These are phyloP conservation scores for Fusarium globosum DNA, from an alignment of 2,329 filamentous ascomycete genomes.

Conservation along the genomic window DNA sequence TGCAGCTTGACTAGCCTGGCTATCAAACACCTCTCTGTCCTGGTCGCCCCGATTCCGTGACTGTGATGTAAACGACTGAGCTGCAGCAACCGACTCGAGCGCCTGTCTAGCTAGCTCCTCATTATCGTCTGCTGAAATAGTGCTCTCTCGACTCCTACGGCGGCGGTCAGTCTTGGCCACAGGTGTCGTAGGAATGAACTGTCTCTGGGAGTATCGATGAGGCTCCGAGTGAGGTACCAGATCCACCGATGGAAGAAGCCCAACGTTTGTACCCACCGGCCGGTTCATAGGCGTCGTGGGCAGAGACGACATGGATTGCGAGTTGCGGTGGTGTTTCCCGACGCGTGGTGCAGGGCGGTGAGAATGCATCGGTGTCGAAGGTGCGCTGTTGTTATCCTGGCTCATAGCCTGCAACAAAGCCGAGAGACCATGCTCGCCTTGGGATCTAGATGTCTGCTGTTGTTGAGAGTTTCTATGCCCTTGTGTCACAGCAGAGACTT, in stretches of 20 bases:
- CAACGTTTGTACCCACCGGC: slow-evolving; percentile 59
- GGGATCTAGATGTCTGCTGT: slow-evolving; percentile 62
- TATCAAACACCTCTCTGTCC: slow-evolving; percentile 70
- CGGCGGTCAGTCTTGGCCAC: slow-evolving; percentile 57
- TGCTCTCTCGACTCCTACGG: slow-evolving; percentile 83
- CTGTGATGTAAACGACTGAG: slow-evolving; percentile 47
- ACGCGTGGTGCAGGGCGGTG: slow-evolving; percentile 60
- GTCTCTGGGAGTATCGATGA: slow-evolving; percentile 55
- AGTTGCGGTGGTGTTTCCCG: slow-evolving; percentile 76
- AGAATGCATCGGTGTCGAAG: slow-evolving; percentile 71
- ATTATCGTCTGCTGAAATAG: slow-evolving; percentile 77
- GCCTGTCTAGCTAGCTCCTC: slow-evolving; percentile 68
- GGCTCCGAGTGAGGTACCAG: slow-evolving; percentile 71
- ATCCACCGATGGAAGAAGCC: slow-evolving; percentile 71
- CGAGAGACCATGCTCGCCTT: slow-evolving; percentile 74
- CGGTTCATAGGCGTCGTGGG: slow-evolving; percentile 78
- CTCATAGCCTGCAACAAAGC: slow-evolving; percentile 84
- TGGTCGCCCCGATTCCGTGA: slow-evolving; percentile 45
- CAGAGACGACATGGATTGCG: slow-evolving; percentile 86
- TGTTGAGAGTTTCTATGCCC: slow-evolving; percentile 59
- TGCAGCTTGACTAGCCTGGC: slow-evolving; percentile 81
- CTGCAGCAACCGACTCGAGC: slow-evolving; percentile 64
- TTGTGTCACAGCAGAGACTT: slow-evolving; percentile 54
- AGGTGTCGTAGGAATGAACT: slow-evolving; percentile 60
- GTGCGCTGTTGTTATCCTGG: slow-evolving; percentile 77